Conservation (phyloP, 768 basidiomycete species). For the Panaeolus cyanescens region DNA sequence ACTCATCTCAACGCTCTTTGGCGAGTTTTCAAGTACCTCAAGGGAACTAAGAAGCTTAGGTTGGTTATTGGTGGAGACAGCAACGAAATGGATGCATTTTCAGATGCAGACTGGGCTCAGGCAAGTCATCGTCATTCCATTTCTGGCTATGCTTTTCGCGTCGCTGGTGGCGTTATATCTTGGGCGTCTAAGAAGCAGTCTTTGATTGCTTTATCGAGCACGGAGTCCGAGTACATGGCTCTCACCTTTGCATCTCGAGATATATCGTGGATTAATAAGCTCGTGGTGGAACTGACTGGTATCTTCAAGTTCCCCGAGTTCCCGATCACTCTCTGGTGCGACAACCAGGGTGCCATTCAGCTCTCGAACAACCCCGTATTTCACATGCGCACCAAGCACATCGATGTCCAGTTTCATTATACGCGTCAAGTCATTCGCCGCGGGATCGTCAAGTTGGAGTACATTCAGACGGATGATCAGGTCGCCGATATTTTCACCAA, state of each 20-base stretch:
- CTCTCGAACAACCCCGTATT: neutral
- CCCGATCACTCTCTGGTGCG: neutral
- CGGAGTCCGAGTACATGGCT: slow-evolving; percentile 10
- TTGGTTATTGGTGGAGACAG: slow-evolving; percentile 15
- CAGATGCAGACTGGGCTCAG: slow-evolving; percentile 3
- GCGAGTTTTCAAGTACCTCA: slow-evolving; percentile 17
- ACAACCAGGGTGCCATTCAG: slow-evolving; percentile 1
- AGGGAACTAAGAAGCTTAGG: slow-evolving; percentile 7
- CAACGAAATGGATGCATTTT: neutral
- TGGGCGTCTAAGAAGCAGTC: slow-evolving; percentile 32
- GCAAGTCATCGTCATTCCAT: neutral
- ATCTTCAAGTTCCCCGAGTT: neutral
- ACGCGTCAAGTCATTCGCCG: no score
- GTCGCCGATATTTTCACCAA: slow-evolving; percentile 15
- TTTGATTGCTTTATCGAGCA: slow-evolving; percentile 18
- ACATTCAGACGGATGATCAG: slow-evolving; percentile 2
- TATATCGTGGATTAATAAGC: neutral
- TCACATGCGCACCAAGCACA: neutral
- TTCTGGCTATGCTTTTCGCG: slow-evolving; percentile 15
- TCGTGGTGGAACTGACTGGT: neutral
- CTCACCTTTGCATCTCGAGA: slow-evolving; percentile 3
- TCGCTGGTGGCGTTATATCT: slow-evolving; percentile 22
- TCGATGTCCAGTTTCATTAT: no score
- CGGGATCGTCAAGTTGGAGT: no score
- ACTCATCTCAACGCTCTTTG: slow-evolving; percentile 28